Evolutionary conservation across 2,329 filamentous ascomycete species (phyloP).

Genomic region (Emydomyces testavorans): DNA sequence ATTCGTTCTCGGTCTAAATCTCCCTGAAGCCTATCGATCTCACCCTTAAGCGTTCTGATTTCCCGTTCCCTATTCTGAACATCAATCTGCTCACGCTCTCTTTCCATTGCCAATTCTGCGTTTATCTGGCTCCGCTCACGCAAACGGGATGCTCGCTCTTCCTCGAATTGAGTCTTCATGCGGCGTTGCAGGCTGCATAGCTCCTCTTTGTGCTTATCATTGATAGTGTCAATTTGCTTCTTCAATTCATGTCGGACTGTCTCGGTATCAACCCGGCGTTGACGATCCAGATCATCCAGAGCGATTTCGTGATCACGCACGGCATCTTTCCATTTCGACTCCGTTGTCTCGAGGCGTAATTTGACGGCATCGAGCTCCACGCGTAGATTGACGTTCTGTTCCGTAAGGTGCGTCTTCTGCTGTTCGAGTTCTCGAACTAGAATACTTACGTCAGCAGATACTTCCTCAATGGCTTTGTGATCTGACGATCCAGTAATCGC

Average conservation of each 20-base stretch:
- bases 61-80: conserved; percentile 46
- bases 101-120: conserved; percentile 40
- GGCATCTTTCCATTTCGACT: conserved; percentile 42
- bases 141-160: conserved; percentile 47
- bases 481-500: no score
- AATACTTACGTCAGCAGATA: not conserved
- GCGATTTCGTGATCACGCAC: conserved; percentile 42
- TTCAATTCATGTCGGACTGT: conserved; percentile 33
- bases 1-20: conserved; percentile 52
- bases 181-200: conserved; percentile 53
- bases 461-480: no score
- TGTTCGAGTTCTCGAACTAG: conserved; percentile 48
- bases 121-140: conserved; percentile 57
- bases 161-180: conserved; percentile 54
- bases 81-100: conserved; percentile 33
- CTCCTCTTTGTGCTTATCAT: conserved; percentile 55
- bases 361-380: conserved; percentile 56
- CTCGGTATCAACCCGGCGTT: conserved; percentile 39
- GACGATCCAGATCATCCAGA: conserved; percentile 42
- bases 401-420: conserved; percentile 40
- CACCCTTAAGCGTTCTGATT: conserved; percentile 33
- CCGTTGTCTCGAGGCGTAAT: conserved; percentile 41
- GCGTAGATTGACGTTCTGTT: conserved; percentile 46
- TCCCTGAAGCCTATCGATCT: conserved; percentile 33
- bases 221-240: conserved; percentile 42